These are phyloP conservation scores for Apiotrichum sp. DNA, from an alignment of 1,284 basidiomycete species.

Conservation along the genomic window DNA sequence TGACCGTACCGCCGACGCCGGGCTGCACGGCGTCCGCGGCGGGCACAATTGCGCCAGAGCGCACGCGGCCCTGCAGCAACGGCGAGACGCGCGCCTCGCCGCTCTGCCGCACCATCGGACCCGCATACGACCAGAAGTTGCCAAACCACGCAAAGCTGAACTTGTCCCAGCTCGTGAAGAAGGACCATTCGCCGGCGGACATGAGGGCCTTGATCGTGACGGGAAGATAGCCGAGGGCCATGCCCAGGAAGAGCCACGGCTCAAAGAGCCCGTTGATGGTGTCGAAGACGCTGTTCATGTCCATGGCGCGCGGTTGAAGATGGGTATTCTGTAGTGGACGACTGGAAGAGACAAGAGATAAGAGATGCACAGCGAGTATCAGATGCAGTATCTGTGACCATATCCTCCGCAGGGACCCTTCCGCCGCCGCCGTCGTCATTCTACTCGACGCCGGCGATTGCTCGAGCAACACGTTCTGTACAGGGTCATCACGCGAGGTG, in stretches of 20 bases:
- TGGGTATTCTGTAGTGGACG: no score
- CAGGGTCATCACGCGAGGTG: no score
- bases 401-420: no score
- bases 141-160: conserved; percentile 16
- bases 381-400: no score
- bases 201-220: conserved; percentile 4
- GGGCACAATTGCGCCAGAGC: conserved; percentile 2
- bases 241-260: conserved; percentile 8
- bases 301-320: no score
- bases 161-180: conserved; percentile 3
- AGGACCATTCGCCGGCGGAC: background rate
- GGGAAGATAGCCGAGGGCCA: conserved; percentile 8
- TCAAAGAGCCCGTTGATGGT: conserved; percentile 3
- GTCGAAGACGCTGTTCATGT: background rate
- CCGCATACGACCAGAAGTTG: conserved; percentile 7
- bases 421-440: no score
- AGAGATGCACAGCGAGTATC: no score
- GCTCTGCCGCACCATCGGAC: conserved; percentile 6
- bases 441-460: no score
- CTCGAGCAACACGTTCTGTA: no score
- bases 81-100: conserved; percentile 11
- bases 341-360: no score
- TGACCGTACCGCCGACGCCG: conserved; percentile 11
- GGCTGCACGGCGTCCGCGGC: background rate
- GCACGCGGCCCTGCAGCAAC: conserved; percentile 15